Conservation (phyloP, 148 eudicot genomes). For the Chenopodium quinoa region DNA sequence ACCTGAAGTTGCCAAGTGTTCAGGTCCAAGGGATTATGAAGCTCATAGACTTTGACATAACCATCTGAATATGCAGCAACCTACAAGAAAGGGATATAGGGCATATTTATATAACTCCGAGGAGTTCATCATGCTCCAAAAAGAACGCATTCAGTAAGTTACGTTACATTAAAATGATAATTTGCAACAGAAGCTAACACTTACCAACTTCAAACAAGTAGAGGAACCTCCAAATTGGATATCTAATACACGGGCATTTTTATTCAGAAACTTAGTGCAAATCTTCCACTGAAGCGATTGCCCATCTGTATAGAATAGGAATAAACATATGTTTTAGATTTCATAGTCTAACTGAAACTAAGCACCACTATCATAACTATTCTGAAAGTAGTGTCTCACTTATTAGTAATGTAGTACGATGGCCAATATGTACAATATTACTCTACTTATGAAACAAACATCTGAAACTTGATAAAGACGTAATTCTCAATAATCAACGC, state of each 20-base stretch:
- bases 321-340: background rate
- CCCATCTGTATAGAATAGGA: slow-evolving; percentile 35
- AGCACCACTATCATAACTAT: background rate
- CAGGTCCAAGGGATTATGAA: slow-evolving; percentile 69
- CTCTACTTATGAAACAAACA: background rate
- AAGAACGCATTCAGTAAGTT: background rate
- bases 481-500: background rate
- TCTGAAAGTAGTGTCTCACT: background rate
- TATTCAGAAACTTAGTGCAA: slow-evolving; percentile 57
- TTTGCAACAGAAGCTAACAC: slow-evolving; percentile 14
- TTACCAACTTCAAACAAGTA: slow-evolving; percentile 73
- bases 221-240: slow-evolving; percentile 65
- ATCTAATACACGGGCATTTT: slow-evolving; percentile 53
- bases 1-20: slow-evolving; percentile 98
- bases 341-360: background rate
- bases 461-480: background rate
- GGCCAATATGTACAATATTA: background rate
- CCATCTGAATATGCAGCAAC: slow-evolving; percentile 90
- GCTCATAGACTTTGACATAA: slow-evolving; percentile 72
- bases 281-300: slow-evolving; percentile 67
- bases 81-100: slow-evolving; percentile 32
- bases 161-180: background rate
- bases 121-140: background rate
- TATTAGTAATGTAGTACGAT: background rate
- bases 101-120: background rate